Evolutionary conservation across 2,329 filamentous ascomycete genomes (phyloP).

Genomic region (Tolypocladium ophioglossoides): DNA sequence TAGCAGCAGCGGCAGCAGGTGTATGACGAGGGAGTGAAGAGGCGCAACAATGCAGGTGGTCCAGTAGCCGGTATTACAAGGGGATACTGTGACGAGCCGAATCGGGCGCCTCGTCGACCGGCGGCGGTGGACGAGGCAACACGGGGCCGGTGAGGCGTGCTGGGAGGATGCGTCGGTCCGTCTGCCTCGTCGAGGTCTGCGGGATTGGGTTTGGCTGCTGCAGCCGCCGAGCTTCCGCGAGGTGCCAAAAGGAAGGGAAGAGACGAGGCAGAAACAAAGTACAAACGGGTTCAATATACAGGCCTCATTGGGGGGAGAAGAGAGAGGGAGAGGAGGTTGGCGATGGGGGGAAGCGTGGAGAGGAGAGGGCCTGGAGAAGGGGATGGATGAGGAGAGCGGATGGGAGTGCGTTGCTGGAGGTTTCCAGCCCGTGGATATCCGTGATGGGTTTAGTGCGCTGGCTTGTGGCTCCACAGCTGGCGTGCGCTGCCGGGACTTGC

Average conservation of each 20-base stretch:
- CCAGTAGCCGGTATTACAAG: conserved; percentile 25
- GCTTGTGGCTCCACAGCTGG: not conserved
- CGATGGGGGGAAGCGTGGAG: conserved; percentile 14
- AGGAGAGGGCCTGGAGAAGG: conserved; percentile 12
- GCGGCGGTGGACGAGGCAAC: not conserved
- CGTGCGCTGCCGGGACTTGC: not conserved
- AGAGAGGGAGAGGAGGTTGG: conserved; percentile 4
- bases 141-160: not conserved
- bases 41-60: conserved; percentile 6
- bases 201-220: not conserved
- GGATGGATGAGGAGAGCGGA: conserved; percentile 7
- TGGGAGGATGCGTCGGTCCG: not conserved
- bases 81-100: conserved; percentile 13
- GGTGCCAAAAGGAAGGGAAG: conserved; percentile 4
- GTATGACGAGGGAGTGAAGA: not conserved
- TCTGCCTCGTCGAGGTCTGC: not conserved
- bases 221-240: not conserved
- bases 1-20: not conserved
- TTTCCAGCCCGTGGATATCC: not conserved
- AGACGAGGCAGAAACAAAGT: conserved; percentile 18
- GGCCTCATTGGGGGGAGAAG: conserved; percentile 19
- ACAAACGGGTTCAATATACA: conserved; percentile 23
- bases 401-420: not conserved
- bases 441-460: not conserved
- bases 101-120: conserved; percentile 3